These are phyloP conservation scores for Erodium moschatum DNA, from an alignment of 441 rosid genomes.

Conservation along the genomic window DNA sequence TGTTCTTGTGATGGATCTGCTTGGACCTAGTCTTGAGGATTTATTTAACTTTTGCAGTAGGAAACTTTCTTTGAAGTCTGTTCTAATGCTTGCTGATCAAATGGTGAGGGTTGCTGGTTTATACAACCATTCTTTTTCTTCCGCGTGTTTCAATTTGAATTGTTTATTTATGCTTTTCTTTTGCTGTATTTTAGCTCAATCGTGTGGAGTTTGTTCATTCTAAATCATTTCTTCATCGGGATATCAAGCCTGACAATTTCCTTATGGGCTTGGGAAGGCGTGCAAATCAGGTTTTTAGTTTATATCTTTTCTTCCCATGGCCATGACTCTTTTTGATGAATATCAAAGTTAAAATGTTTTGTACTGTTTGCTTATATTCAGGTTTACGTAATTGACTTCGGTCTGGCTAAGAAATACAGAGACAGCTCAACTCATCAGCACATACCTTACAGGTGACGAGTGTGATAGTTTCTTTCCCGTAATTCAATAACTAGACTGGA, in stretches of 20 bases:
- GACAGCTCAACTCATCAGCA: constrained; percentile 86
- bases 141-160: constrained; percentile 12
- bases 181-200: constrained; percentile 51
- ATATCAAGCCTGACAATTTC: constrained; percentile 95
- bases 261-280: constrained; percentile 98
- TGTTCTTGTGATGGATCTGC: constrained; percentile 10
- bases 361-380: constrained; percentile 22
- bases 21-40: constrained; percentile 7
- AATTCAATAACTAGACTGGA: neutral
- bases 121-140: neutral
- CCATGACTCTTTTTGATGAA: neutral
- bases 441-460: constrained; percentile 78
- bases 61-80: constrained; percentile 20
- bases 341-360: constrained; percentile 4
- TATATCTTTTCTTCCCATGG: neutral
- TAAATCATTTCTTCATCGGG: constrained; percentile 93
- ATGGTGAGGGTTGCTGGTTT: constrained; percentile 16
- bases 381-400: constrained; percentile 94
- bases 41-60: constrained; percentile 7
- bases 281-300: constrained; percentile 70
- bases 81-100: constrained; percentile 15
- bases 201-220: constrained; percentile 90
- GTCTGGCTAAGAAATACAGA: constrained; percentile 91
- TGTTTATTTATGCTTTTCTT: neutral
- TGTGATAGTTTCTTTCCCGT: neutral